Conservation (phyloP, 257 asterid genomes). For the Lycium barbarum region DNA sequence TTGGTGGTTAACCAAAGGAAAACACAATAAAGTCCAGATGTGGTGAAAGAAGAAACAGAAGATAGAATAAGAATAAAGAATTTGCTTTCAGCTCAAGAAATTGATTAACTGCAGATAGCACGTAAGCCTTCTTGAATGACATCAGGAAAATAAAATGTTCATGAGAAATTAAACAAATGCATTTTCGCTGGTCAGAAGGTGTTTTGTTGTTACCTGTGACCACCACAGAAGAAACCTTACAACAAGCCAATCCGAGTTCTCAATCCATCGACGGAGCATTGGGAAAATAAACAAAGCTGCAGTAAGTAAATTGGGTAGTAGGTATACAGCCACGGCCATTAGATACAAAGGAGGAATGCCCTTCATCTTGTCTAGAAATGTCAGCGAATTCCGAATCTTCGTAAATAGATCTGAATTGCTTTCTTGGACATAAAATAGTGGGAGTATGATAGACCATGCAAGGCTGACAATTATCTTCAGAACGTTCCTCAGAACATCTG, state of each 20-base stretch:
- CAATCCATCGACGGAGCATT: conserved; percentile 94
- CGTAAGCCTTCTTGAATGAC: neutral
- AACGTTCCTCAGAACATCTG: conserved; percentile 69
- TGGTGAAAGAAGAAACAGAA: neutral
- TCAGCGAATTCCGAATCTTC: conserved; percentile 49
- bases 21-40: neutral
- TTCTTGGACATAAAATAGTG: conserved; percentile 68
- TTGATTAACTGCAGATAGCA: conserved; percentile 24
- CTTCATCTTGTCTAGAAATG: conserved; percentile 71
- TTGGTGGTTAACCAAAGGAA: conserved; percentile 20
- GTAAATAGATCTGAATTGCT: conserved; percentile 51
- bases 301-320: conserved; percentile 81
- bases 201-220: conserved; percentile 75
- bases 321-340: conserved; percentile 75
- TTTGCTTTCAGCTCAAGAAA: conserved; percentile 10
- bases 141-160: neutral
- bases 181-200: neutral
- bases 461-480: conserved; percentile 83
- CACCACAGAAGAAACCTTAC: conserved; percentile 94
- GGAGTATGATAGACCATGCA: conserved; percentile 87
- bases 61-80: neutral
- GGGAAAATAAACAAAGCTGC: conserved; percentile 82
- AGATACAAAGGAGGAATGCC: conserved; percentile 90
- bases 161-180: neutral
- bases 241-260: conserved; percentile 92